phyloP scores from a whole-genome alignment of 139 green algal genomes.

The Ettlia oleoabundans region DNA sequence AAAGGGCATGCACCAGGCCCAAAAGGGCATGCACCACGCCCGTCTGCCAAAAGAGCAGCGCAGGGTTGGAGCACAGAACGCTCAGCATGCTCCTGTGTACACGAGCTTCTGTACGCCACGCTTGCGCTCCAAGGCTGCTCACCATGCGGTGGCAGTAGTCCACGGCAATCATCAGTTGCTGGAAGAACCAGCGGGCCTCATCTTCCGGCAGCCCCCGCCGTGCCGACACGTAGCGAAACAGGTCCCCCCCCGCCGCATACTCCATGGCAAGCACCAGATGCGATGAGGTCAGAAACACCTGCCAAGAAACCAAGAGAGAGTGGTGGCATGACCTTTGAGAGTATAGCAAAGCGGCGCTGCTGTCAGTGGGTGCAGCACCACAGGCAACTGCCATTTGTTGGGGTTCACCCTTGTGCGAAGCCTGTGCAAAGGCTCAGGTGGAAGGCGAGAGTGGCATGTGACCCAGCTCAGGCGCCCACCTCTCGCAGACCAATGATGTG shows the following conservation, averaged over 20 bases:
- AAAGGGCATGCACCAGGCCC: neutral
- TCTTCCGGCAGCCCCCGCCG: constrained; percentile 87
- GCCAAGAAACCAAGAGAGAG: neutral
- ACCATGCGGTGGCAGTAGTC: constrained; percentile 94
- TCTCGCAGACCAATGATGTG: constrained; percentile 96
- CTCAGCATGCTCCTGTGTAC: neutral
- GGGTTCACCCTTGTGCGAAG: no score
- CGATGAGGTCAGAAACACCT: constrained; percentile 65
- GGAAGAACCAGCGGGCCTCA: constrained; percentile 98
- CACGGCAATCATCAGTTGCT: constrained; percentile 95
- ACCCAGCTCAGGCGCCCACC: constrained; percentile 38
- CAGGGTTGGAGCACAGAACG: neutral
- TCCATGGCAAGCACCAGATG: constrained; percentile 88
- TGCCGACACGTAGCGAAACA: constrained; percentile 80
- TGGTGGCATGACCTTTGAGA: no score
- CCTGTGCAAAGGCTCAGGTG: no score
- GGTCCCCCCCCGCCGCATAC: constrained; percentile 75
- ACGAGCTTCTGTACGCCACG: no score
- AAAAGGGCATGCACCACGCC: neutral
- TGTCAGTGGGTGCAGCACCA: no score
- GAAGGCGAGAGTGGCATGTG: no score
- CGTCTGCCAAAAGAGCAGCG: neutral
- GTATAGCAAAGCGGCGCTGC: no score
- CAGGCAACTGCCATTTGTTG: no score
- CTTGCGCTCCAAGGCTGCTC: no score